Conservation (phyloP, 1,139 yeast genomes). For the Neolecta irregularis region DNA sequence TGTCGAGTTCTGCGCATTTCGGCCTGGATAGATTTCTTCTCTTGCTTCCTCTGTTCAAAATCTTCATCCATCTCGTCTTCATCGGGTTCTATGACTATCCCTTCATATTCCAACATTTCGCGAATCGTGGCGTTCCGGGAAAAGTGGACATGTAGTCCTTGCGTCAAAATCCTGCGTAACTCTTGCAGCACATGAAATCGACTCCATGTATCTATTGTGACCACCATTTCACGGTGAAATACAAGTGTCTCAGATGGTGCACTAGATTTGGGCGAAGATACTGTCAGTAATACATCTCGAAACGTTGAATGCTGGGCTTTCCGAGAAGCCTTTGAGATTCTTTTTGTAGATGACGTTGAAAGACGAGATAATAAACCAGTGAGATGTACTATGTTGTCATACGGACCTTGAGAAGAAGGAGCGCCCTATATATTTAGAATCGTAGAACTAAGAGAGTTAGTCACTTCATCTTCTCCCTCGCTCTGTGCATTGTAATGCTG, state of each 20-base stretch:
- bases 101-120: slow-evolving; percentile 14
- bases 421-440: no score
- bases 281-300: slow-evolving; percentile 18
- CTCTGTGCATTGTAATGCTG: slow-evolving; percentile 14
- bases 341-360: slow-evolving; percentile 17
- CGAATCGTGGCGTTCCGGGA: slow-evolving; percentile 15
- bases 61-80: no score
- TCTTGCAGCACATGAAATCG: slow-evolving; percentile 14
- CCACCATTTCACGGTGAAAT: slow-evolving; percentile 10
- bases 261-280: slow-evolving; percentile 11
- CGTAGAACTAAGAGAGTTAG: slow-evolving; percentile 2
- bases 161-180: slow-evolving; percentile 14
- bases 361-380: slow-evolving; percentile 13
- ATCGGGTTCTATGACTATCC: no score
- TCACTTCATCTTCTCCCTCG: slow-evolving; percentile 11
- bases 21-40: no score
- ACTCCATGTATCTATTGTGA: slow-evolving; percentile 16
- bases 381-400: slow-evolving; percentile 16
- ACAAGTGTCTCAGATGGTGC: slow-evolving; percentile 11
- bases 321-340: slow-evolving; percentile 16
- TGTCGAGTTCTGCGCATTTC: no score
- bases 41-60: no score
- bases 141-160: slow-evolving; percentile 17
- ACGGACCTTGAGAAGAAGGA: no score
- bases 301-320: slow-evolving; percentile 17